Evolutionary conservation across 768 basidiomycete species (phyloP), one percentile per base, ranked within the genome.

Genomic region (Boletus sensibilis): DNA sequence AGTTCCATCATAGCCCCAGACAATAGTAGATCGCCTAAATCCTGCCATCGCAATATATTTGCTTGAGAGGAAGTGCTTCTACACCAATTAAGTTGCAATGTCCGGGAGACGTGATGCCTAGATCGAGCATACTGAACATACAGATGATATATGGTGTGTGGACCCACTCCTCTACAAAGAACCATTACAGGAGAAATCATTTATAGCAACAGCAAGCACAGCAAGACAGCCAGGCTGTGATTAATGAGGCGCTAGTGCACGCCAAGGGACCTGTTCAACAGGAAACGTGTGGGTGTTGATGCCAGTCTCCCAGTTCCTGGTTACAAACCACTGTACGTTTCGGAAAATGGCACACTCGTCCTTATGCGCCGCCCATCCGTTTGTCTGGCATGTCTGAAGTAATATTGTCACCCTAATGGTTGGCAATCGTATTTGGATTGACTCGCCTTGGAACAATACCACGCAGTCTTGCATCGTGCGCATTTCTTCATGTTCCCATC

Each of bases 1-100:
- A 72, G 70, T 72, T 72, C 45, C 71, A 72, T 52, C 71, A 72
- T 60, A 60, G 63, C 38, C 23, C 71, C 0, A 70, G 61, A 41
- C 51, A 64, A 58, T 64, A 63, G 68, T 62, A 63, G 47, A 50
- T 41, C 39, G 31, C 43, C 14, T 51, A 46, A 46, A 39, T 35
- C 31, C 29, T 57, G 42, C 21, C 40, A 29, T 53, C 39, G 21
- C 58, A 53, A 58, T 68, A 41, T 13, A 60, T 44, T 21, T 56
- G 2, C 53, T 41, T 49, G 34, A 42, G 39, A 45, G 23, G 25
- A 38, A 43, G 35, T 29, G 16, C 42, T 29, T 43, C 44, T 46
- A 21, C 23, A 43, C 12, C 11, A 23, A 55, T 57, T 49, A 44
- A 55, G 58, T 31, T 50, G 10, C 44, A 41, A 53, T 27, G 23